Evolutionary conservation across 1,284 basidiomycete genomes (phyloP).

Genomic region (Tilletia caries): DNA sequence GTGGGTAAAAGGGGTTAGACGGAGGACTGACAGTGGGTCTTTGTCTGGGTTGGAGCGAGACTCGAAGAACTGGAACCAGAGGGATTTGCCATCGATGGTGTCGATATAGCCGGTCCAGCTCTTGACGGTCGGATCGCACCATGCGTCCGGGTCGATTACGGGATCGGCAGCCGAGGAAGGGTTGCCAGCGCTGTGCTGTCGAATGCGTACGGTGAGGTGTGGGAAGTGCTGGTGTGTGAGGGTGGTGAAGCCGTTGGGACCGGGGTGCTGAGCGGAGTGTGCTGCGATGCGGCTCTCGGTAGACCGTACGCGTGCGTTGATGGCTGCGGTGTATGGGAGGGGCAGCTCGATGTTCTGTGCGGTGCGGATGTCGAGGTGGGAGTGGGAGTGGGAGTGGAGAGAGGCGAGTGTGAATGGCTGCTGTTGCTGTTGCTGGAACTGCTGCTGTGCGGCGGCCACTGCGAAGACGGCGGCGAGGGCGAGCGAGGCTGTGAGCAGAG

Average conservation of each 20-base stretch:
- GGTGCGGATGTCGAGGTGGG: slow-evolving; percentile 3
- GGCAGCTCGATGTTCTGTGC: background rate
- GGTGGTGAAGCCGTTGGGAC: background rate
- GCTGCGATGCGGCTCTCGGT: background rate
- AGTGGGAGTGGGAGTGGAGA: background rate
- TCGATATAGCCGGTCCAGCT: slow-evolving; percentile 60
- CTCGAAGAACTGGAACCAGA: slow-evolving; percentile 84
- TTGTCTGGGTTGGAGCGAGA: slow-evolving; percentile 66
- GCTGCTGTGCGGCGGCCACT: background rate
- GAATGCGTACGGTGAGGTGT: slow-evolving; percentile 33
- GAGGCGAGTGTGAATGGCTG: background rate
- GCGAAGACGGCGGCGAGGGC: background rate
- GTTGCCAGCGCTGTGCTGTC: background rate
- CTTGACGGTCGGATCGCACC: slow-evolving; percentile 46
- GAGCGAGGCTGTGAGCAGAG: no score
- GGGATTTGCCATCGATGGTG: slow-evolving; percentile 63
- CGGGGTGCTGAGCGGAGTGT: background rate
- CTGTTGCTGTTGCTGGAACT: background rate
- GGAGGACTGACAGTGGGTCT: slow-evolving; percentile 60
- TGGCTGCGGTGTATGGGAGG: background rate
- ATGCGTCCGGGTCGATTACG: slow-evolving; percentile 32
- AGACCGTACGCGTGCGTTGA: slow-evolving; percentile 1
- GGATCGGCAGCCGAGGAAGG: background rate
- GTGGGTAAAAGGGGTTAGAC: slow-evolving; percentile 56
- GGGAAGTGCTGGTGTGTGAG: slow-evolving; percentile 43